Evolutionary conservation across 495 filamentous ascomycete genomes (phyloP).

Genomic region (Penicillium tannophilum): DNA sequence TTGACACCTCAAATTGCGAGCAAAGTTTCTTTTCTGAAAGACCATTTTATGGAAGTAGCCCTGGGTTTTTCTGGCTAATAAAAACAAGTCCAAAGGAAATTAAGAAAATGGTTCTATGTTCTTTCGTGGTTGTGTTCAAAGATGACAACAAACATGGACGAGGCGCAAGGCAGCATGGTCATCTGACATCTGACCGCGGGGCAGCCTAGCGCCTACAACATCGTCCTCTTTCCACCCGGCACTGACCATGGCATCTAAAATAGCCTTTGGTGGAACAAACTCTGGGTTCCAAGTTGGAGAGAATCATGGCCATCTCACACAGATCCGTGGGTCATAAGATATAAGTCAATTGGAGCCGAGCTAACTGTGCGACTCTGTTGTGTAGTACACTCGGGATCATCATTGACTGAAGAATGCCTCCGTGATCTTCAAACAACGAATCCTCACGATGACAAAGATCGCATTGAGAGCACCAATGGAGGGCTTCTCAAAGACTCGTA

Average conservation of each 20-base stretch:
- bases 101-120: too few relatives aligned
- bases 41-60: too few relatives aligned
- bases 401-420: background rate
- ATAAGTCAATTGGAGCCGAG: background rate
- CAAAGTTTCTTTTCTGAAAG: too few relatives aligned
- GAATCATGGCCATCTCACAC: background rate
- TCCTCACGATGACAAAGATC: constrained; percentile 4
- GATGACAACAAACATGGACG: too few relatives aligned
- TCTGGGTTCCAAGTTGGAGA: background rate
- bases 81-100: too few relatives aligned
- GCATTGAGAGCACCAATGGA: constrained; percentile 2
- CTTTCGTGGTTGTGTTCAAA: too few relatives aligned
- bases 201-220: background rate
- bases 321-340: background rate
- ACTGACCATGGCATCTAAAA: background rate
- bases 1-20: too few relatives aligned
- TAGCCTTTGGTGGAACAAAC: background rate
- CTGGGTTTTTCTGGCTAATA: too few relatives aligned
- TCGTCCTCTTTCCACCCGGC: background rate
- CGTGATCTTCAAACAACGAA: constrained; percentile 2
- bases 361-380: background rate
- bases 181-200: background rate
- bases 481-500: constrained; percentile 5
- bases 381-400: background rate
- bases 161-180: too few relatives aligned